Base-by-base conservation (phyloP, 257 asterid species). In the Gentiana macrophylla region DNA sequence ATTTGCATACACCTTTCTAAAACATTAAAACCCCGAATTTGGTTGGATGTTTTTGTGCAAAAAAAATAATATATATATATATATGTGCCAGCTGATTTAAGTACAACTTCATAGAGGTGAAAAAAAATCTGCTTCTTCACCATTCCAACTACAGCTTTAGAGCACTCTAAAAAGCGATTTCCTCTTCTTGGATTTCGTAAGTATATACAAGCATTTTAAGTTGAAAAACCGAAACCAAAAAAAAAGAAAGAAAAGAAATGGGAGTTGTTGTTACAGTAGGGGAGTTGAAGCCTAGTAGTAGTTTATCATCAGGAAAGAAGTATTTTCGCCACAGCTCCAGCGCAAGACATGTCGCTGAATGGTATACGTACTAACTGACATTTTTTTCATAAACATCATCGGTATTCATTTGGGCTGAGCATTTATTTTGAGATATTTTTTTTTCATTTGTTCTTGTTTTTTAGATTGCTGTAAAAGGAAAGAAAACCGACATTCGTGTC, bases 241-340 rank as follows among this genome's bases (percentile, higher is more conserved):
- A 24, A 24, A 24, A 24, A 24, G 0, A 62, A 7, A 62, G 60
- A 24, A 62, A 7, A 62, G 60, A 67, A 53, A 90, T 90, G 98
- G 95, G 96, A 32, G 89, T 86, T 59, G 24, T 24, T 61, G 75
- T 81, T 52, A 84, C 92, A 10, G 74, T 84, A 61, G 75, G 86
- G 49, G 98, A 90, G 66, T 54, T 86, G 72, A 86, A 90, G 79
- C 80, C 96, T 56, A 84, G 80, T 86, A 77, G 24, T 24, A 24
- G 24, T 24, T 75, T 84, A 7, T 82, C 94, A 7, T 82, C 94
- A 32, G 96, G 92, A 24, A 90, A 84, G 71, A 80, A 84, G 68
- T 44, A 85, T 1, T 77, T 82, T 74, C 91, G 94, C 43, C 94
- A 91, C 63, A 80, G 83, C 73, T 77, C 96, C 11, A 82, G 94